Conservation (phyloP, 2,329 filamentous ascomycete species). For the Epichloe festucae region DNA sequence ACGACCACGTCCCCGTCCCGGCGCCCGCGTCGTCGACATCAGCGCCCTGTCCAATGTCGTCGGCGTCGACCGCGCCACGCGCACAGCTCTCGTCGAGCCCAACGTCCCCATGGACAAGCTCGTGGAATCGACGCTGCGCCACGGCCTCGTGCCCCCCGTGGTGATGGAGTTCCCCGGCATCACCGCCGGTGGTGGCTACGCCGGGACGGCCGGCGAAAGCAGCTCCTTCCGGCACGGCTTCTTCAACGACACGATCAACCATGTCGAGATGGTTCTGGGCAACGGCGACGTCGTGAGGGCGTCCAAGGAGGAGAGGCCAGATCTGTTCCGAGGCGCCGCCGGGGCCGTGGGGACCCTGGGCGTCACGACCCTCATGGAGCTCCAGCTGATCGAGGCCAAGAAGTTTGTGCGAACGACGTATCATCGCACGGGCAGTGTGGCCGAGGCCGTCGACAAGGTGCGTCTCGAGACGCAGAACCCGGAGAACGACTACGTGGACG, state of each 20-base stretch:
- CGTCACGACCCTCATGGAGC: conserved; percentile 52
- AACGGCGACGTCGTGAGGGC: conserved; percentile 49
- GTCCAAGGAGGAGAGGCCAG: conserved; percentile 27
- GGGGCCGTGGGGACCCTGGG: conserved; percentile 58
- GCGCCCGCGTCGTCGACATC: conserved; percentile 43
- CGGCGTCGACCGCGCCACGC: conserved; percentile 39
- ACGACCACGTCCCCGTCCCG: conserved; percentile 29
- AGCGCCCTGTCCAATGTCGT: conserved; percentile 51
- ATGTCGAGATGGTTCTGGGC: conserved; percentile 57
- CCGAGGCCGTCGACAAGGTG: conserved; percentile 35
- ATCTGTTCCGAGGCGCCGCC: conserved; percentile 53
- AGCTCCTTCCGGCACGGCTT: conserved; percentile 58
- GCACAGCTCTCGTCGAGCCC: conserved; percentile 57
- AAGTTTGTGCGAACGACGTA: conserved; percentile 52
- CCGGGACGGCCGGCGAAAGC: conserved; percentile 59
- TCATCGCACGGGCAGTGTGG: conserved; percentile 35
- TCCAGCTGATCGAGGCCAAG: conserved; percentile 47
- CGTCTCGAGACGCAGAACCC: conserved; percentile 29
- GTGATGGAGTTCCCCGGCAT: conserved; percentile 67
- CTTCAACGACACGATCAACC: conserved; percentile 51
- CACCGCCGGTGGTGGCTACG: conserved; percentile 58
- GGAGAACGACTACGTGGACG: conserved; percentile 58
- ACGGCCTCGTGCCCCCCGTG: conserved; percentile 58
- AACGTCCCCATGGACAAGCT: conserved; percentile 65
- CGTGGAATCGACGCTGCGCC: conserved; percentile 49